Evolutionary conservation across 345 rosid species (phyloP).

Genomic region (Brassica napus): DNA sequence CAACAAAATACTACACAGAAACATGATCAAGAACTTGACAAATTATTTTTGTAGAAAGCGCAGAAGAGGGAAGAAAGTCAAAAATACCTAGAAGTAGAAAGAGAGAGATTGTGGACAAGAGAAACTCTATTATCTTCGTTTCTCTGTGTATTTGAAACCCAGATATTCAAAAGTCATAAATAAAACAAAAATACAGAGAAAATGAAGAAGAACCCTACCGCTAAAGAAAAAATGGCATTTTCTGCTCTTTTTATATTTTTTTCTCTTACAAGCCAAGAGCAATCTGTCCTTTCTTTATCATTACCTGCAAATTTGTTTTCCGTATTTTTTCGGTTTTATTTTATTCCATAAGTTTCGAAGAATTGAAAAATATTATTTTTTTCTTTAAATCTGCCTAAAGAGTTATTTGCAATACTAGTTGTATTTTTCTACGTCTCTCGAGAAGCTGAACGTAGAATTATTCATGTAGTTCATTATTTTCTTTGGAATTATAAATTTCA

Average conservation of each 20-base stretch:
- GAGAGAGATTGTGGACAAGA: conserved; percentile 50
- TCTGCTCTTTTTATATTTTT: conserved; percentile 6
- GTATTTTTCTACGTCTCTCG: neutral
- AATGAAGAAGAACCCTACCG: conserved; percentile 39
- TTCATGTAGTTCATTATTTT: conserved; percentile 6
- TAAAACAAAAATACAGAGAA: neutral
- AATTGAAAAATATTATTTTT: neutral
- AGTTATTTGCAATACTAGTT: neutral
- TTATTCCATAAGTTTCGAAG: neutral
- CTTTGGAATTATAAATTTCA: conserved; percentile 18
- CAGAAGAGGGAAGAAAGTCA: neutral
- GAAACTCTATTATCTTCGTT: conserved; percentile 41
- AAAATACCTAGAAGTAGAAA: conserved; percentile 32
- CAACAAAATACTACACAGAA: conserved; percentile 47
- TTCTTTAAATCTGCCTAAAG: neutral
- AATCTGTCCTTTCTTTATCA: conserved; percentile 42
- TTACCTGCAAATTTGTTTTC: conserved; percentile 36
- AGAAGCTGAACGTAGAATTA: neutral
- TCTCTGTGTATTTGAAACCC: conserved; percentile 40
- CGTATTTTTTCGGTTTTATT: neutral
- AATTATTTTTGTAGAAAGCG: neutral
- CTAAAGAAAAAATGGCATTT: conserved; percentile 34
- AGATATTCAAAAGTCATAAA: conserved; percentile 6
- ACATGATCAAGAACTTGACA: conserved; percentile 29
- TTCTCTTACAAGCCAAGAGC: neutral